phyloP scores from a whole-genome alignment of 805 yeast species.

The Myxozyma lipomycoides region DNA sequence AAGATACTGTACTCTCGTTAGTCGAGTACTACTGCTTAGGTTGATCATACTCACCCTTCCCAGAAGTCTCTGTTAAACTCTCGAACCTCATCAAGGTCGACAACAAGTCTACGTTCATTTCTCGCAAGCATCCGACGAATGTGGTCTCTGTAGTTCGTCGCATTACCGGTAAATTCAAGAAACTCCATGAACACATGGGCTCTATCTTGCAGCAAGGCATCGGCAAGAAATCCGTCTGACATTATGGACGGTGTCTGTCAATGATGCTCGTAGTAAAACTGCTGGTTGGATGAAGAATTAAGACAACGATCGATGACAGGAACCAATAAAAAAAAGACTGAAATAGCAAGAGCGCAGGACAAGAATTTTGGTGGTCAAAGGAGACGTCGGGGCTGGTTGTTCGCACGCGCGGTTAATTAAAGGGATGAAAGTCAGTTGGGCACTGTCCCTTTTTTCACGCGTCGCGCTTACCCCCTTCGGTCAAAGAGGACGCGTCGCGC shows the following conservation, averaged over 20 bases:
- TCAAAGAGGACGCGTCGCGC: too few relatives aligned
- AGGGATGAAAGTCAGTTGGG: too few relatives aligned
- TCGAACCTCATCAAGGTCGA: slow-evolving; percentile 82
- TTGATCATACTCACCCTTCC: slow-evolving; percentile 47
- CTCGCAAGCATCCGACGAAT: slow-evolving; percentile 70
- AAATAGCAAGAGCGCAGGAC: too few relatives aligned
- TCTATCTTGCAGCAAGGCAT: slow-evolving; percentile 49
- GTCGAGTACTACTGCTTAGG: too few relatives aligned
- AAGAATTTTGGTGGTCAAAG: too few relatives aligned
- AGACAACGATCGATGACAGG: background rate
- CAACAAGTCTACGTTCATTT: slow-evolving; percentile 61
- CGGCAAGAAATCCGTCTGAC: background rate
- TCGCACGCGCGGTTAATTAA: too few relatives aligned
- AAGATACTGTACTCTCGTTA: slow-evolving; percentile 41
- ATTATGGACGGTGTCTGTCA: too few relatives aligned
- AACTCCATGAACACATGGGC: slow-evolving; percentile 86
- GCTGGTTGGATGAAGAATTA: background rate
- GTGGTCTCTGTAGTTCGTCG: slow-evolving; percentile 60
- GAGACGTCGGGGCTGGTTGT: too few relatives aligned
- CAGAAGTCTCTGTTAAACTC: slow-evolving; percentile 77
- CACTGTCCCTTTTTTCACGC: too few relatives aligned
- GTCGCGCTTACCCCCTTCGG: too few relatives aligned
- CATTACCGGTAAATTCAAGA: slow-evolving; percentile 52
- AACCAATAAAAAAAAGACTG: background rate
- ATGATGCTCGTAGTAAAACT: too few relatives aligned